Evolutionary conservation across 177 flowering plant genomes (phyloP).

Genomic region (Vitis hybrid): DNA sequence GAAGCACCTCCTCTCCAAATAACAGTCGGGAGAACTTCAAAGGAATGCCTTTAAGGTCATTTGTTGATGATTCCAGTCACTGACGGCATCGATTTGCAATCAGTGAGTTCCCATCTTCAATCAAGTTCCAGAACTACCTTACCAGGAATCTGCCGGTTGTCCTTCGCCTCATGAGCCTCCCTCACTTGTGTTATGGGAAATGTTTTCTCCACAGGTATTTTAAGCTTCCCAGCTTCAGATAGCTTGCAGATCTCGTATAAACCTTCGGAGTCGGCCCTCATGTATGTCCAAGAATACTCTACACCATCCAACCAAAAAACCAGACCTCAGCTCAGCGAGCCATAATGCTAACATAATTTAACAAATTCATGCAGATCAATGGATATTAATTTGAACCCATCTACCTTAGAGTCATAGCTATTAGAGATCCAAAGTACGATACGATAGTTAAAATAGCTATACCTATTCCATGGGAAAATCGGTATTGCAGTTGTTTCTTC

Average conservation of each 20-base stretch:
- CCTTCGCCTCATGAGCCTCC: slow-evolving; percentile 90
- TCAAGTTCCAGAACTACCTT: slow-evolving; percentile 88
- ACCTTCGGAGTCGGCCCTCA: slow-evolving; percentile 94
- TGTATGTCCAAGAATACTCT: slow-evolving; percentile 91
- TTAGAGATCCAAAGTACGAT: neutral
- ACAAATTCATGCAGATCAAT: too few relatives aligned
- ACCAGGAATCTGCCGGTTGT: slow-evolving; percentile 59
- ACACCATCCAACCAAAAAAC: slow-evolving; percentile 21
- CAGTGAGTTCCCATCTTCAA: slow-evolving; percentile 21
- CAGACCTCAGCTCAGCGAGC: too few relatives aligned
- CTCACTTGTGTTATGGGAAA: slow-evolving; percentile 77
- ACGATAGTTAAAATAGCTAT: slow-evolving; percentile 5
- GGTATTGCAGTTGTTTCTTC: slow-evolving; percentile 78
- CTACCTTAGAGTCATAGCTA: too few relatives aligned
- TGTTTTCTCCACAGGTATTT: slow-evolving; percentile 81
- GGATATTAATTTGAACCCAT: too few relatives aligned
- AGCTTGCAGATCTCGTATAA: slow-evolving; percentile 68
- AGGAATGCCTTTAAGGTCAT: too few relatives aligned
- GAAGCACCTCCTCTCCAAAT: too few relatives aligned
- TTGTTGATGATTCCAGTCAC: neutral
- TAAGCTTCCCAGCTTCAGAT: slow-evolving; percentile 68
- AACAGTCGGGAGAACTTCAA: too few relatives aligned
- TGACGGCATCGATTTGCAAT: neutral
- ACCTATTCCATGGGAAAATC: slow-evolving; percentile 90
- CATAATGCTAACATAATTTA: too few relatives aligned